Conservation (phyloP, 352 stramenopile genomes). For the Pythium phragmiticola region DNA sequence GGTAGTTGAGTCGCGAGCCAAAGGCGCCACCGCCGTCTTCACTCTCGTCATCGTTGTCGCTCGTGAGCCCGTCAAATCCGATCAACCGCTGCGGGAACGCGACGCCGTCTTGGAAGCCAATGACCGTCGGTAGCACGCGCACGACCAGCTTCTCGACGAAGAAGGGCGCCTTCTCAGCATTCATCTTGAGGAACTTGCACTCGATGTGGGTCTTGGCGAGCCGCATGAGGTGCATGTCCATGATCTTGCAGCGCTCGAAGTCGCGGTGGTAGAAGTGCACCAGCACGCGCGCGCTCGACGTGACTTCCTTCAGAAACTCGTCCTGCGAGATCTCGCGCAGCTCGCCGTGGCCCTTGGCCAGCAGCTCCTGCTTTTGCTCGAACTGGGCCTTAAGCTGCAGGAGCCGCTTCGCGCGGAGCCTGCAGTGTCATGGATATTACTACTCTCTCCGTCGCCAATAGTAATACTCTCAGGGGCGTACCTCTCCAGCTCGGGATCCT, state of each 20-base stretch:
- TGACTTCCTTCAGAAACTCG: slow-evolving; percentile 95
- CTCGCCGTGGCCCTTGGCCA: slow-evolving; percentile 76
- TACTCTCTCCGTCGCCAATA: background rate
- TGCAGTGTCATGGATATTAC: slow-evolving; percentile 11
- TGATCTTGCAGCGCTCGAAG: slow-evolving; percentile 97
- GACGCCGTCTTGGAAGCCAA: slow-evolving; percentile 92
- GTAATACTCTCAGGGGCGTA: slow-evolving; percentile 15
- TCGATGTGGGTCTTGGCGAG: slow-evolving; percentile 76
- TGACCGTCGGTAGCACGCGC: slow-evolving; percentile 91
- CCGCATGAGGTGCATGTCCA: slow-evolving; percentile 89
- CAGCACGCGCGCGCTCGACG: slow-evolving; percentile 72
- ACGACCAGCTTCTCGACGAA: slow-evolving; percentile 93
- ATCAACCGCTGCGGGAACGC: slow-evolving; percentile 87
- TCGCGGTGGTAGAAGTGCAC: slow-evolving; percentile 97
- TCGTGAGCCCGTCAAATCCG: slow-evolving; percentile 93
- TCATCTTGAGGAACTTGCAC: slow-evolving; percentile 94
- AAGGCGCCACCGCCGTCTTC: slow-evolving; percentile 41
- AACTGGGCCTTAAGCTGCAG: slow-evolving; percentile 65
- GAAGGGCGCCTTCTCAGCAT: slow-evolving; percentile 95
- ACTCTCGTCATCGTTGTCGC: slow-evolving; percentile 59
- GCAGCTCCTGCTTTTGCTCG: slow-evolving; percentile 54
- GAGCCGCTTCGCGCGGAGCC: slow-evolving; percentile 80
- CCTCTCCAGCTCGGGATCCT: slow-evolving; percentile 75
- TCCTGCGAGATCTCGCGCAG: slow-evolving; percentile 93
- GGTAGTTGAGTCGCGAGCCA: slow-evolving; percentile 38